A percentile compares a stretch with the other conserved stretches of the same genome.
Conservation (phyloP, 2,329 filamentous ascomycete species). For the Conoideocrella luteorostrata region DNA sequence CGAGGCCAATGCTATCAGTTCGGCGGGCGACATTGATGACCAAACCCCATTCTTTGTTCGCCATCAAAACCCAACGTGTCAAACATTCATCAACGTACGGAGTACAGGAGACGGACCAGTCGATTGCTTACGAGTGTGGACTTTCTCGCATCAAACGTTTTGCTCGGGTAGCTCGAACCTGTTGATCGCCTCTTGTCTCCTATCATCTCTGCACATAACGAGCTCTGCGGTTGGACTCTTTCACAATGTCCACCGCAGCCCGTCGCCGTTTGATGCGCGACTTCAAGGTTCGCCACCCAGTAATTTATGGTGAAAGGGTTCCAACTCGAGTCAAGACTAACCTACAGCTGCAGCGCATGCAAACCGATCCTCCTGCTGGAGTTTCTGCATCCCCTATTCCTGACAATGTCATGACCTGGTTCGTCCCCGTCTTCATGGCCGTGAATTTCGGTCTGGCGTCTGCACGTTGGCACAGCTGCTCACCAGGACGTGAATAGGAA, state of each 20-base stretch:
- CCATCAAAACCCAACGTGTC: slow-evolving; percentile 9
- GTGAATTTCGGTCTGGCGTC: neutral
- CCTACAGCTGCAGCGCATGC: slow-evolving; percentile 71
- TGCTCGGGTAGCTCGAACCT: neutral
- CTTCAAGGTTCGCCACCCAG: slow-evolving; percentile 71
- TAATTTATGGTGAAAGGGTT: slow-evolving; percentile 1
- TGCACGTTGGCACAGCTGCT: slow-evolving; percentile 7
- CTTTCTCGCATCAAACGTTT: neutral
- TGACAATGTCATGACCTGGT: slow-evolving; percentile 97
- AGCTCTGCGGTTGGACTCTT: neutral
- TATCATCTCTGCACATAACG: slow-evolving; percentile 1
- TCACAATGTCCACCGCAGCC: slow-evolving; percentile 75
- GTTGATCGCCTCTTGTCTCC: neutral
- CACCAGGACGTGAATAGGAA: slow-evolving; percentile 57
- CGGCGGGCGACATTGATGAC: slow-evolving; percentile 14
- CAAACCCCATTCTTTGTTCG: slow-evolving; percentile 19
- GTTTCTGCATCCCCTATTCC: slow-evolving; percentile 94
- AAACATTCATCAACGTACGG: neutral
- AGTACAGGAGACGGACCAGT: neutral
- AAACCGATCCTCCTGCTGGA: slow-evolving; percentile 93
- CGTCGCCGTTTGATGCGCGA: slow-evolving; percentile 96
- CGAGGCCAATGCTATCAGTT: slow-evolving; percentile 3
- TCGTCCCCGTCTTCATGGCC: slow-evolving; percentile 23
- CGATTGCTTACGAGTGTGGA: no score
- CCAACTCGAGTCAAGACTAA: slow-evolving; percentile 1